Base-by-base conservation (phyloP, 768 basidiomycete genomes). In the Naganishia friedmannii region DNA sequence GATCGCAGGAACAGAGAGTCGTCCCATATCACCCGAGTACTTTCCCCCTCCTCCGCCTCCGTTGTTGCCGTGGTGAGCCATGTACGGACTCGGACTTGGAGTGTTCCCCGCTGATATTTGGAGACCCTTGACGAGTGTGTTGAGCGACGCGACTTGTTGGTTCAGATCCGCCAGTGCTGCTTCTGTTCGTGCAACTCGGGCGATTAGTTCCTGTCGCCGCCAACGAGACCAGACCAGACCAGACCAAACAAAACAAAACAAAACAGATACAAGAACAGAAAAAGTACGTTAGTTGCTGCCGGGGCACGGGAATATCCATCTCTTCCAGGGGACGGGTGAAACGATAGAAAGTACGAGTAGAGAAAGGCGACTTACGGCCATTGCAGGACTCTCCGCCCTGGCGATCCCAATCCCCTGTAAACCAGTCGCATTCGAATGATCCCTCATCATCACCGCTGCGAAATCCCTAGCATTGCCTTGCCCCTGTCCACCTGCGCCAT, bases 71-170 rank as follows among this genome's bases (percentile, higher is more conserved):
- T 63, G 37, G 23, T n/a, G n/a, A 4, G 8, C 15, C 37, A 26
- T 45, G 39, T 26, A 63, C 39, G 60, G 60, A 63, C 60, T 63
- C 17, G 60, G 60, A 63, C 60, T 63, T 7, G 60, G 60, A 3
- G 26, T 63, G 2, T 42, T 63, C 3, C 9, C 15, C 15, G 60
- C 37, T 17, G 60, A 63, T 26, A 70, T 70, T 31, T 70, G 69
- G 12, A 70, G 45, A 9, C 57, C 46, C 29, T 70, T 70, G 60
- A 70, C 69, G 34, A 70, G 60, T 5, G 69, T 70, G 37, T 70
- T 70, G 3, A 70, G 29, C 10, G 58, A 46, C 29, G 69, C 69
- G 15, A 70, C 60, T 65, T 70, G 69, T 42, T 65, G 63, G 29
- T 53, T 54, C 29, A 70, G 29, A 28, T 70, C 69, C 13, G 69